Percentiles rank a stretch among this genome's conserved stretches.
These are phyloP conservation scores for Vickermania spadyakhi DNA, from an alignment of 208 protist species.

Conservation along the genomic window DNA sequence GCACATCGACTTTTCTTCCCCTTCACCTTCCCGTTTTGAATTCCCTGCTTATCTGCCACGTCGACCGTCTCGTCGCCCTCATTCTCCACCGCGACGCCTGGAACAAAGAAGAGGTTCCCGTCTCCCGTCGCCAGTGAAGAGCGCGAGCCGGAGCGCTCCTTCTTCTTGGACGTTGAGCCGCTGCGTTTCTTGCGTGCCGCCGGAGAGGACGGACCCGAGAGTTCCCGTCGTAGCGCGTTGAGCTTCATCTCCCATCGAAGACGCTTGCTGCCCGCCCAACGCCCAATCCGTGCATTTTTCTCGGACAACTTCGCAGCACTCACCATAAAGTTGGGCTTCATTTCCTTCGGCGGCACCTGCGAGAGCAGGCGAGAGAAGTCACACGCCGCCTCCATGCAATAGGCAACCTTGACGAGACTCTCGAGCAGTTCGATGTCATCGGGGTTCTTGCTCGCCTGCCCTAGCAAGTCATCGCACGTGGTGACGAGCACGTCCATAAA, in stretches of 20 bases:
- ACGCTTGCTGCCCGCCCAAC: neutral
- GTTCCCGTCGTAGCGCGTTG: no score
- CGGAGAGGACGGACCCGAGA: neutral
- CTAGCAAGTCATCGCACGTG: conserved; percentile 25
- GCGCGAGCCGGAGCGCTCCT: no score
- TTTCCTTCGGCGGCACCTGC: conserved; percentile 34
- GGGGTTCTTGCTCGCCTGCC: conserved; percentile 2
- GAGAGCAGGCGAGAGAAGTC: conserved; percentile 59
- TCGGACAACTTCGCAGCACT: neutral
- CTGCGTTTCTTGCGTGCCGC: no score
- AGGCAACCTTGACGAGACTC: conserved; percentile 18
- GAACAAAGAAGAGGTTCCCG: no score
- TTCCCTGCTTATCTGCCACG: no score
- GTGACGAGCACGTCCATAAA: conserved; percentile 62
- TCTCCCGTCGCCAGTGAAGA: no score
- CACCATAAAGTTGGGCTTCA: conserved; percentile 72
- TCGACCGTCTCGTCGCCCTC: no score
- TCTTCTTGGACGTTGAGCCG: no score
- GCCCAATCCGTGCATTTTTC: neutral
- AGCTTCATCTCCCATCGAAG: neutral
- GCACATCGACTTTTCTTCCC: no score
- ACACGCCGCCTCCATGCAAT: conserved; percentile 52
- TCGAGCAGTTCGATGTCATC: conserved; percentile 18
- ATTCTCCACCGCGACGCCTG: no score
- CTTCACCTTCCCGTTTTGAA: no score